A percentile compares a stretch with the other conserved stretches of the same genome.
Evolutionary conservation across 495 filamentous ascomycete species (phyloP).

Genomic region (Trichoderma orchidacearum): DNA sequence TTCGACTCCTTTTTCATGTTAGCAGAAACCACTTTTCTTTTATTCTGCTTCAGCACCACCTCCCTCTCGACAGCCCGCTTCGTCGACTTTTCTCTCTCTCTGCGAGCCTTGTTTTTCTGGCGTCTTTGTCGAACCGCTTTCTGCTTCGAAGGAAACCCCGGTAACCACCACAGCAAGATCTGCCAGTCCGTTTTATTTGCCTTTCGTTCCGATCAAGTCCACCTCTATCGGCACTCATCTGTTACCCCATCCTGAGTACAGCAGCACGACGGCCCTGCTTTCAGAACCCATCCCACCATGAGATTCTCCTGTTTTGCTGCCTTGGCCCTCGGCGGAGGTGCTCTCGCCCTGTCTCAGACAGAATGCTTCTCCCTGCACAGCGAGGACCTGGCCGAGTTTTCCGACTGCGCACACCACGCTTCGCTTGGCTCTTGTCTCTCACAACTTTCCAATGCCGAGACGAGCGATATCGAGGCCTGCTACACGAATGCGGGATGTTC

Average conservation of each 20-base stretch:
- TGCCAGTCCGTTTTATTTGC: not conserved
- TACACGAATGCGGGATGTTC: conserved; percentile 26
- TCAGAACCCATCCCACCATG: not conserved
- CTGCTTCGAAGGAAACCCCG: not conserved
- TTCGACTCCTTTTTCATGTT: conserved; percentile 1
- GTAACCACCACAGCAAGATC: not conserved
- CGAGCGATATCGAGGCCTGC: conserved; percentile 8
- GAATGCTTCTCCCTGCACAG: conserved; percentile 20
- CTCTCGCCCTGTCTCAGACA: not conserved
- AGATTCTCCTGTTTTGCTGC: not conserved
- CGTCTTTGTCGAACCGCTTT: not conserved
- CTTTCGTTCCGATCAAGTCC: too few relatives aligned
- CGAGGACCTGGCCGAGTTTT: conserved; percentile 13
- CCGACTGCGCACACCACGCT: conserved; percentile 22
- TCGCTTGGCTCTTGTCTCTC: conserved; percentile 23
- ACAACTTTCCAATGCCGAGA: conserved; percentile 17
- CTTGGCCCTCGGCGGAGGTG: not conserved
- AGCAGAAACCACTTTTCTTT: not conserved
- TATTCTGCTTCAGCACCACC: not conserved
- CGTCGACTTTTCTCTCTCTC: not conserved
- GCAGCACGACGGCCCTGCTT: not conserved
- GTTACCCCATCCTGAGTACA: too few relatives aligned
- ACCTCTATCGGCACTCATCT: too few relatives aligned
- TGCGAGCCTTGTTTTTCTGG: not conserved
- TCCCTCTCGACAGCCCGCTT: not conserved